phyloP scores from a whole-genome alignment of 345 rosid species.

The Corchorus capsularis region DNA sequence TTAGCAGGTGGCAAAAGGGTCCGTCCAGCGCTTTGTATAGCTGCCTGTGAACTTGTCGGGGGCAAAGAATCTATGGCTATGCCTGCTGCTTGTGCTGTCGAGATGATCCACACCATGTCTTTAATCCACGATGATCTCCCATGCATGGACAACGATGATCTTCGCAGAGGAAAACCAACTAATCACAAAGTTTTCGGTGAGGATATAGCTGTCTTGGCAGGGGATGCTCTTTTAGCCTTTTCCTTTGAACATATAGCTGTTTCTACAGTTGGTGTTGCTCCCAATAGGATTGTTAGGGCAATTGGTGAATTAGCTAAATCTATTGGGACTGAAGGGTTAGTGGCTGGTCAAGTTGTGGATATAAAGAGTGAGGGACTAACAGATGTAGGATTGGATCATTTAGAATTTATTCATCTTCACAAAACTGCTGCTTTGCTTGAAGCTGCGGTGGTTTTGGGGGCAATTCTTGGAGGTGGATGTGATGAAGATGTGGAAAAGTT shows the following conservation, averaged over 20 bases:
- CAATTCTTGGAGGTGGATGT: slow-evolving; percentile 76
- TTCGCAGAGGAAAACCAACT: slow-evolving; percentile 94
- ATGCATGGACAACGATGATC: slow-evolving; percentile 93
- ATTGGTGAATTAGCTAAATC: slow-evolving; percentile 69
- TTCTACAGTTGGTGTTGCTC: slow-evolving; percentile 49
- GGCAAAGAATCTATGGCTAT: slow-evolving; percentile 64
- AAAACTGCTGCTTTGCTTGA: slow-evolving; percentile 89
- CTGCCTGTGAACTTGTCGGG: slow-evolving; percentile 87
- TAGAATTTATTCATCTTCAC: slow-evolving; percentile 85
- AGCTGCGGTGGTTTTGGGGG: slow-evolving; percentile 75
- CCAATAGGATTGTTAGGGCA: slow-evolving; percentile 55
- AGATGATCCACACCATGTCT: slow-evolving; percentile 97
- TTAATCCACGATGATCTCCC: slow-evolving; percentile 94
- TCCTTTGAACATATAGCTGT: slow-evolving; percentile 79
- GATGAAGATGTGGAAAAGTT: slow-evolving; percentile 70
- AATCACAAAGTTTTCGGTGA: slow-evolving; percentile 88
- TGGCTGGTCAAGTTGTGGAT: slow-evolving; percentile 92
- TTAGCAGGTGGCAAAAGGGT: slow-evolving; percentile 91
- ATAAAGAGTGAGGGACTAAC: slow-evolving; percentile 59
- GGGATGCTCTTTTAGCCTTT: slow-evolving; percentile 79
- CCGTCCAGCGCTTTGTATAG: slow-evolving; percentile 78
- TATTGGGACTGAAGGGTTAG: slow-evolving; percentile 69
- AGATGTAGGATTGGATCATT: slow-evolving; percentile 61
- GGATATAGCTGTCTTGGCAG: slow-evolving; percentile 82
- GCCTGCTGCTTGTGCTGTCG: slow-evolving; percentile 90